Evolutionary conservation across 495 filamentous ascomycete species (phyloP).

Genomic region (Tuber magnatum): DNA sequence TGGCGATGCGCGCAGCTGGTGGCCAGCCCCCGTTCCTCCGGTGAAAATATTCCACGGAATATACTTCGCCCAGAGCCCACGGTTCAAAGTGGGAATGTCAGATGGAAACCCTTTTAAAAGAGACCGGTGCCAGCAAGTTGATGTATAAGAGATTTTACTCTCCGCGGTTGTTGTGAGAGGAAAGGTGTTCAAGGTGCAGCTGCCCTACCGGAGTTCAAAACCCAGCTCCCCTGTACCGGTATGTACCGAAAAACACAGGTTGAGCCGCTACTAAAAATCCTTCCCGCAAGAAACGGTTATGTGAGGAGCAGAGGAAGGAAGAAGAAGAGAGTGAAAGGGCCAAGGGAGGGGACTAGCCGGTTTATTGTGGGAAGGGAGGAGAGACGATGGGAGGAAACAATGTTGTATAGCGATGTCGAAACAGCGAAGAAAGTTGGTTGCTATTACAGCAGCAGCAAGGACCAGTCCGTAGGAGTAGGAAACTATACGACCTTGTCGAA

Average conservation of each 20-base stretch:
- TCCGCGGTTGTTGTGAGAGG: not conserved
- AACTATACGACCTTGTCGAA: slow-evolving; percentile 32
- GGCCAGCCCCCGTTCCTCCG: slow-evolving; percentile 22
- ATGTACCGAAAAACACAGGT: slow-evolving; percentile 5
- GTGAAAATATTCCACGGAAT: slow-evolving; percentile 20
- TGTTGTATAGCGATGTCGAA: slow-evolving; percentile 27
- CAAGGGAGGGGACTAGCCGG: not conserved
- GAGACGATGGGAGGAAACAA: slow-evolving; percentile 28
- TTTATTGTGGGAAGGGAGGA: slow-evolving; percentile 9
- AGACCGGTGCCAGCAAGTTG: not conserved
- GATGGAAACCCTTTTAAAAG: not conserved
- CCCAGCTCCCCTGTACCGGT: slow-evolving; percentile 5
- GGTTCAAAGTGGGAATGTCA: not conserved
- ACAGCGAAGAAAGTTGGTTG: slow-evolving; percentile 29
- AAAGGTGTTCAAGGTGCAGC: slow-evolving; percentile 2
- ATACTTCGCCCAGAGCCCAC: not conserved
- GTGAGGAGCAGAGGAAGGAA: not conserved
- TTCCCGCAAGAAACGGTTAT: not conserved
- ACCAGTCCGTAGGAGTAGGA: slow-evolving; percentile 35
- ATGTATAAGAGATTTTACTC: slow-evolving; percentile 2
- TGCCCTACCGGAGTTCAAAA: slow-evolving; percentile 3
- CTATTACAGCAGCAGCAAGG: slow-evolving; percentile 34
- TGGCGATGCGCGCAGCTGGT: slow-evolving; percentile 36
- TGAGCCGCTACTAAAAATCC: not conserved
- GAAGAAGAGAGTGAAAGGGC: not conserved